phyloP scores from a whole-genome alignment of 2,329 filamentous ascomycete species.

The Colletotrichum simmondsii region DNA sequence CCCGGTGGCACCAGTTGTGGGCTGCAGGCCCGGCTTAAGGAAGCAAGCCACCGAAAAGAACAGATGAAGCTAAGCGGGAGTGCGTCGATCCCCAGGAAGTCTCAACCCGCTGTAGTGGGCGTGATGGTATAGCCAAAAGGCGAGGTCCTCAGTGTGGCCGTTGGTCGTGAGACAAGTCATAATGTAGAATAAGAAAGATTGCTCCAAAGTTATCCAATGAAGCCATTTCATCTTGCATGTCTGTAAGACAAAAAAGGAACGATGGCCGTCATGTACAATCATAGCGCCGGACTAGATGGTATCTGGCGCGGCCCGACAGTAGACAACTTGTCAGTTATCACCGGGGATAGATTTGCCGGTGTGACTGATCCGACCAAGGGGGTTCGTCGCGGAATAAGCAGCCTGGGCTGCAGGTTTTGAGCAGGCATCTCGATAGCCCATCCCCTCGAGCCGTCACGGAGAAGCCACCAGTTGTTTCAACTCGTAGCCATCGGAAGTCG shows the following conservation, averaged over 20 bases:
- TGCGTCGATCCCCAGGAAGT: slow-evolving; percentile 6
- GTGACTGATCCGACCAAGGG: slow-evolving; percentile 23
- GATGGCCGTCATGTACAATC: slow-evolving; percentile 4
- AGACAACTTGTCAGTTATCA: slow-evolving; percentile 22
- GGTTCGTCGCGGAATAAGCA: neutral
- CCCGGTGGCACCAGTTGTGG: slow-evolving; percentile 22
- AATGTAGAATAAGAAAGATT: slow-evolving; percentile 1
- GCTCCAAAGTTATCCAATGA: neutral
- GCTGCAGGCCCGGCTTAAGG: neutral
- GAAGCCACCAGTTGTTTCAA: neutral
- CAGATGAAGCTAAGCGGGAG: neutral
- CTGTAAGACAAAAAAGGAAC: slow-evolving; percentile 26
- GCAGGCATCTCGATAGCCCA: neutral
- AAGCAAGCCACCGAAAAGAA: slow-evolving; percentile 4
- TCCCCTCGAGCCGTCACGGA: neutral
- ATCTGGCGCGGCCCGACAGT: slow-evolving; percentile 4
- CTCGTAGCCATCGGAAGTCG: neutral
- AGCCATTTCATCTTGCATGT: neutral
- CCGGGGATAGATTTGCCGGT: slow-evolving; percentile 5
- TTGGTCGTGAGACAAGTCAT: slow-evolving; percentile 9
- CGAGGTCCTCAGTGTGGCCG: neutral
- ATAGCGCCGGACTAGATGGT: neutral
- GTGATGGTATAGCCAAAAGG: slow-evolving; percentile 9
- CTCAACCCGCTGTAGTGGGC: neutral
- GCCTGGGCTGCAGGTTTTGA: neutral